These are phyloP conservation scores for Euphorbia peplus DNA, from an alignment of 345 rosid genomes.

Conservation along the genomic window DNA sequence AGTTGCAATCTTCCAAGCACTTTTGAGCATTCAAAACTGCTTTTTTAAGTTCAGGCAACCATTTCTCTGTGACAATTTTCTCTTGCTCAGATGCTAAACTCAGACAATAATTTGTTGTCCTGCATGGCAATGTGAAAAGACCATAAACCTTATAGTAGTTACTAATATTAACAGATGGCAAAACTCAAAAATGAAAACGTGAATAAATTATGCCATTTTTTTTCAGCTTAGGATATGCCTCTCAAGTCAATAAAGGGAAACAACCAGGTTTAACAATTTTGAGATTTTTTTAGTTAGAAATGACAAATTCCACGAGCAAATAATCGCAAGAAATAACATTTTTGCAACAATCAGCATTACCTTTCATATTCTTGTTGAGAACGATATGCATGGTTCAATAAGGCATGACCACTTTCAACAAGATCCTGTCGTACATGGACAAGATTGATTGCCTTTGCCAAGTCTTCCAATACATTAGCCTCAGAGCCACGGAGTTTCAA, in stretches of 20 bases:
- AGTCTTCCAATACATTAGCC: slow-evolving; percentile 82
- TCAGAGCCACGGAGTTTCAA: slow-evolving; percentile 90
- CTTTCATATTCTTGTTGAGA: slow-evolving; percentile 90
- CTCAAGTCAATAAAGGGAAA: neutral
- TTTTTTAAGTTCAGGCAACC: slow-evolving; percentile 85
- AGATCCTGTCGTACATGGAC: slow-evolving; percentile 78
- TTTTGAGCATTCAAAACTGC: slow-evolving; percentile 67
- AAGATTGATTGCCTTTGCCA: slow-evolving; percentile 81
- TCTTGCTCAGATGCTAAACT: slow-evolving; percentile 84
- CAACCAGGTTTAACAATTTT: neutral
- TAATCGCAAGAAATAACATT: slow-evolving; percentile 1
- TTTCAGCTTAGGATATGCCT: neutral
- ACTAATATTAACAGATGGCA: neutral
- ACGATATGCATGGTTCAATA: slow-evolving; percentile 70
- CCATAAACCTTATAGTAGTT: neutral
- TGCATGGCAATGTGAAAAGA: slow-evolving; percentile 26
- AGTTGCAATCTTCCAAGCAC: slow-evolving; percentile 69
- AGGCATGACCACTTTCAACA: slow-evolving; percentile 79
- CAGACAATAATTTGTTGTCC: slow-evolving; percentile 76
- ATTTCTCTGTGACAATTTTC: slow-evolving; percentile 58
- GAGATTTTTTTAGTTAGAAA: neutral
- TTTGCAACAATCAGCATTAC: slow-evolving; percentile 34
- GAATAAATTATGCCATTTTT: neutral
- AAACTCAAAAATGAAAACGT: too few species aligned
- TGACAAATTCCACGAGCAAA: slow-evolving; percentile 4